Percentiles rank a stretch among this genome's conserved stretches.
Evolutionary conservation across 441 rosid species (phyloP).

Genomic region (Hura crepitans): DNA sequence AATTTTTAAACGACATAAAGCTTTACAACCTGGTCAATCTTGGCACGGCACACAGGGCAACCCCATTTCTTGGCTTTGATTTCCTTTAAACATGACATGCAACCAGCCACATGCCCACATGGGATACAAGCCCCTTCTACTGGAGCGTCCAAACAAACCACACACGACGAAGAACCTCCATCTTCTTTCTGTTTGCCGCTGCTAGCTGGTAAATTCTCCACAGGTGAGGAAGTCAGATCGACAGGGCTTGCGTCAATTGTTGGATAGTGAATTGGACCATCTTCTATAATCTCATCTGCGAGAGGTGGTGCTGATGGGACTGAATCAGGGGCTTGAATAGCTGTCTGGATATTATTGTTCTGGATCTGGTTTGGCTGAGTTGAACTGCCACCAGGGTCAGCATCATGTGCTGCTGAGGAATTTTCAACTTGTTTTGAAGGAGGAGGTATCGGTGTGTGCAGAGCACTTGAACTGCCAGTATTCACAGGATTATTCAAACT

Average conservation of each 20-base stretch:
- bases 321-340: constrained; percentile 26
- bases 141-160: constrained; percentile 86
- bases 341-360: constrained; percentile 14
- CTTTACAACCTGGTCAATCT: constrained; percentile 69
- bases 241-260: constrained; percentile 57
- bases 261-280: constrained; percentile 74
- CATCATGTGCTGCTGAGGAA: constrained; percentile 26
- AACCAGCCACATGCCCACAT: constrained; percentile 94
- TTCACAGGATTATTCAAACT: constrained; percentile 27
- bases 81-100: constrained; percentile 85
- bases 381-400: constrained; percentile 24
- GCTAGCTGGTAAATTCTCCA: constrained; percentile 31
- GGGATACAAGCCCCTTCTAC: constrained; percentile 88
- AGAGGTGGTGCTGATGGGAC: constrained; percentile 61
- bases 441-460: constrained; percentile 16
- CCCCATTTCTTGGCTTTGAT: constrained; percentile 84
- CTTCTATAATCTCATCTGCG: constrained; percentile 37
- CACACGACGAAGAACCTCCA: constrained; percentile 51
- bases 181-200: constrained; percentile 44
- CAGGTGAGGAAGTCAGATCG: constrained; percentile 34
- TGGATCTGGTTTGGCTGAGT: constrained; percentile 20
- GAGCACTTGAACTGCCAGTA: constrained; percentile 17
- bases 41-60: constrained; percentile 87
- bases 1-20: constrained; percentile 65
- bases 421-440: constrained; percentile 35